These are phyloP conservation scores for Colletotrichum endophyticum DNA, from an alignment of 2,329 filamentous ascomycete genomes.

Conservation along the genomic window DNA sequence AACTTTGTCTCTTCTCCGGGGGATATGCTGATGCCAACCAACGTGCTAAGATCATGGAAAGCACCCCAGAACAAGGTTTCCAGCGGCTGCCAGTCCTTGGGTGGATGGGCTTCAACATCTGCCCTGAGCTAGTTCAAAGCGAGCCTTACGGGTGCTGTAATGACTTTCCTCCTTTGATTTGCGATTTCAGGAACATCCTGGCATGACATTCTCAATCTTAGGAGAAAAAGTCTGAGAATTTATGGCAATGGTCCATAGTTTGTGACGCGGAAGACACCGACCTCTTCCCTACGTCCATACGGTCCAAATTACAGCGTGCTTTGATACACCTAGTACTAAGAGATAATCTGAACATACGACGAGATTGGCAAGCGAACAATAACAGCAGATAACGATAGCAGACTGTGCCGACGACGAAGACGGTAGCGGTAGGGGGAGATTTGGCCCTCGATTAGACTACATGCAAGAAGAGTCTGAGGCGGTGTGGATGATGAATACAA, in stretches of 20 bases:
- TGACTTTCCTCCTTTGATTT: neutral
- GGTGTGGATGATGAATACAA: neutral
- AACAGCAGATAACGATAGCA: accelerated
- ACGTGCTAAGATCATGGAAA: neutral
- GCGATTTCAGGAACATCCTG: neutral
- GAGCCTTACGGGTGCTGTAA: neutral
- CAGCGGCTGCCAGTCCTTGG: neutral
- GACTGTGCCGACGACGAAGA: neutral
- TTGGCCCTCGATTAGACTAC: neutral
- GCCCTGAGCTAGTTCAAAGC: neutral
- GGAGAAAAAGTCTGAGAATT: neutral
- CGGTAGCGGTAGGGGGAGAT: neutral
- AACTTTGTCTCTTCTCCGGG: neutral
- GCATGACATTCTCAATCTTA: neutral
- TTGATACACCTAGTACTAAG: neutral
- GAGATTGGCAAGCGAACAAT: neutral
- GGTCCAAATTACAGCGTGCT: accelerated
- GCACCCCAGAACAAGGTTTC: accelerated
- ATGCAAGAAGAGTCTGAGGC: neutral
- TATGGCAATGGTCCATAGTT: accelerated
- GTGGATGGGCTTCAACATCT: neutral
- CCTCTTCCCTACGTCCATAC: neutral
- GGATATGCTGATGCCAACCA: neutral
- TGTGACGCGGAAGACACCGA: accelerated
- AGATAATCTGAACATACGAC: neutral